Evolutionary conservation across 1,284 basidiomycete species (phyloP).

Genomic region (Ganoderma lucidum): DNA sequence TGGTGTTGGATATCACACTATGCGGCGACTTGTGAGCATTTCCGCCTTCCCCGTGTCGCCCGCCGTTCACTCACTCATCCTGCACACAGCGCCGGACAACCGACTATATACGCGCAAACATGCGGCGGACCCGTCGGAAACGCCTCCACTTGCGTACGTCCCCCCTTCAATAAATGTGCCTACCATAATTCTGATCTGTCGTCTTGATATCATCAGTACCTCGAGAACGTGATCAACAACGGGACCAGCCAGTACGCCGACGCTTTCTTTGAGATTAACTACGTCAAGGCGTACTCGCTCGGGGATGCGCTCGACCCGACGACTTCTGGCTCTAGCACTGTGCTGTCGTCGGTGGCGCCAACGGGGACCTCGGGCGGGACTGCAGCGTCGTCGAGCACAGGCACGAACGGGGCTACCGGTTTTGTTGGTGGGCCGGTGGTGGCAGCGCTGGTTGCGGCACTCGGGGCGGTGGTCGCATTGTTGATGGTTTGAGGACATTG

Average conservation of each 20-base stretch:
- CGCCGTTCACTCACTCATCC: background rate
- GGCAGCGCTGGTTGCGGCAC: background rate
- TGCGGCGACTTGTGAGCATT: conserved; percentile 56
- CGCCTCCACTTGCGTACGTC: background rate
- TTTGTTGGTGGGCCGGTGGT: background rate
- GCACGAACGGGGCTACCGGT: background rate
- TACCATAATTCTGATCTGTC: background rate
- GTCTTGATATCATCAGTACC: conserved; percentile 43
- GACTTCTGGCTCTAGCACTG: background rate
- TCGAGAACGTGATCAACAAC: conserved; percentile 61
- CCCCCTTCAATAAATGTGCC: background rate
- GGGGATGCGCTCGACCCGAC: conserved; percentile 13
- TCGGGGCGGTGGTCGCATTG: background rate
- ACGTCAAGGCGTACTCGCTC: conserved; percentile 51
- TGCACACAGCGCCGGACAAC: conserved; percentile 52
- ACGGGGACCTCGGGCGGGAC: background rate
- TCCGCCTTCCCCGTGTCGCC: background rate
- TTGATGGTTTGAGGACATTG: background rate
- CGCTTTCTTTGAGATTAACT: conserved; percentile 61
- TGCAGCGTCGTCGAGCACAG: background rate
- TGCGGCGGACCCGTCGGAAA: conserved; percentile 41
- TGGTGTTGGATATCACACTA: conserved; percentile 64
- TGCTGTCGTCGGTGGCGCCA: conserved; percentile 1
- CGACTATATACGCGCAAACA: conserved; percentile 47
- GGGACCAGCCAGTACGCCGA: conserved; percentile 54